These are phyloP conservation scores for Leccinum glutinopallens DNA, from an alignment of 1,284 basidiomycete genomes.

Conservation along the genomic window DNA sequence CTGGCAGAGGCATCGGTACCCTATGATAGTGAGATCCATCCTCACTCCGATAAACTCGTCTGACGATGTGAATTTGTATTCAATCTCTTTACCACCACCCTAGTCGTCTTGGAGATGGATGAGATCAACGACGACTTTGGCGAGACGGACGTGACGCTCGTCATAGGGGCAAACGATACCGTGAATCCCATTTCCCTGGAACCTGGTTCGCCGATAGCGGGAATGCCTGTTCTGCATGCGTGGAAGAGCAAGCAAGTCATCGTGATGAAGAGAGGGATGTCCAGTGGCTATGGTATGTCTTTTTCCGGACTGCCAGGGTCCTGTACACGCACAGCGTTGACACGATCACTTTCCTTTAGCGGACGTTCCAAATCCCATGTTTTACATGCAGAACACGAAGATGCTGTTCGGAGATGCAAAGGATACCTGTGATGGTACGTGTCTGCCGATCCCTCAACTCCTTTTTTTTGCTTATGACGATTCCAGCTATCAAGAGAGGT, in stretches of 20 bases:
- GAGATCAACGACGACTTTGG: slow-evolving; percentile 89
- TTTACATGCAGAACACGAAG: slow-evolving; percentile 84
- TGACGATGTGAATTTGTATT: slow-evolving; percentile 7
- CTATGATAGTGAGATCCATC: slow-evolving; percentile 71
- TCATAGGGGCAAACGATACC: slow-evolving; percentile 89
- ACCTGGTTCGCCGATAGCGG: slow-evolving; percentile 80
- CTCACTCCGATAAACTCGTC: background rate
- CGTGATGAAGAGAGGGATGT: slow-evolving; percentile 88
- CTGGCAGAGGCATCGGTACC: slow-evolving; percentile 86
- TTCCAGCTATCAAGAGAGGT: slow-evolving; percentile 57
- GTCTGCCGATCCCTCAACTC: background rate
- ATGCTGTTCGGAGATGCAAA: slow-evolving; percentile 91
- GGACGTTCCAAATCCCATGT: slow-evolving; percentile 87
- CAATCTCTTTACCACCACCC: background rate
- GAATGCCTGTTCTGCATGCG: slow-evolving; percentile 86
- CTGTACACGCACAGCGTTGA: background rate
- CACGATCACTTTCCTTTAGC: slow-evolving; percentile 45
- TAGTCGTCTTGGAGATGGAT: slow-evolving; percentile 88
- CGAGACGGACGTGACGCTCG: slow-evolving; percentile 82
- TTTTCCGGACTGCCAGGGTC: background rate
- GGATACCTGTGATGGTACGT: slow-evolving; percentile 78
- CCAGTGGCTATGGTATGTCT: slow-evolving; percentile 72
- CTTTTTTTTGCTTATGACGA: slow-evolving; percentile 17
- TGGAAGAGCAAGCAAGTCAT: slow-evolving; percentile 91
- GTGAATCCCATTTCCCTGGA: slow-evolving; percentile 90